These are phyloP conservation scores for Theileria luwenshuni DNA, from an alignment of 169 alveolate genomes.

Conservation along the genomic window DNA sequence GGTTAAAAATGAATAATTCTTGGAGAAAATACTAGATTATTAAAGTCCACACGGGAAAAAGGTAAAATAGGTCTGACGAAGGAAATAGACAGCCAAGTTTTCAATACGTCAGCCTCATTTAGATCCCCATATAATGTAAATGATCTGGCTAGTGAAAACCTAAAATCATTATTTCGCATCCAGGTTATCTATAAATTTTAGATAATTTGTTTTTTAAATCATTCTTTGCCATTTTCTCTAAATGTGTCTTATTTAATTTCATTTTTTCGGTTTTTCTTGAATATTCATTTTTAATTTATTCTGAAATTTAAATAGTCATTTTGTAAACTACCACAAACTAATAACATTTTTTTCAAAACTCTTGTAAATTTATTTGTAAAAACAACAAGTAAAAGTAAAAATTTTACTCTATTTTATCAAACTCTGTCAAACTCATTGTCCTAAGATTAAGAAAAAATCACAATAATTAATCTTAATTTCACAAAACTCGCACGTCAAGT, in stretches of 20 bases:
- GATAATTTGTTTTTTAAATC: conserved; percentile 14
- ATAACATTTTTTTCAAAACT: neutral
- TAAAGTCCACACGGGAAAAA: too few species aligned
- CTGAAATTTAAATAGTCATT: neutral
- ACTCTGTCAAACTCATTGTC: neutral
- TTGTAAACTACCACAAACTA: neutral
- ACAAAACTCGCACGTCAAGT: too few species aligned
- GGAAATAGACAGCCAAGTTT: neutral
- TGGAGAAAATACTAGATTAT: too few species aligned
- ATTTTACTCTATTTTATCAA: too few species aligned
- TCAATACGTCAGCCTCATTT: neutral
- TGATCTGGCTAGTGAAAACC: neutral
- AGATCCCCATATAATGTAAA: conserved; percentile 3
- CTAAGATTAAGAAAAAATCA: neutral
- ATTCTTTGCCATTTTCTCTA: neutral
- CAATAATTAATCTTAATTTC: too few species aligned
- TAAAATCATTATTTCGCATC: neutral
- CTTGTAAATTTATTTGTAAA: conserved; percentile 4
- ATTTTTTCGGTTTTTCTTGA: conserved; percentile 9
- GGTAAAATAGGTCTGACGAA: neutral
- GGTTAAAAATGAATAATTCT: too few species aligned
- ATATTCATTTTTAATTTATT: conserved; percentile 20
- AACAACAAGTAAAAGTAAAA: neutral
- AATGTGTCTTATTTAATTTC: conserved; percentile 9
- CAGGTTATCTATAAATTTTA: conserved; percentile 16